Evolutionary conservation across 2,329 filamentous ascomycete genomes (phyloP).

Genomic region (Stagonosporopsis vannaccii): DNA sequence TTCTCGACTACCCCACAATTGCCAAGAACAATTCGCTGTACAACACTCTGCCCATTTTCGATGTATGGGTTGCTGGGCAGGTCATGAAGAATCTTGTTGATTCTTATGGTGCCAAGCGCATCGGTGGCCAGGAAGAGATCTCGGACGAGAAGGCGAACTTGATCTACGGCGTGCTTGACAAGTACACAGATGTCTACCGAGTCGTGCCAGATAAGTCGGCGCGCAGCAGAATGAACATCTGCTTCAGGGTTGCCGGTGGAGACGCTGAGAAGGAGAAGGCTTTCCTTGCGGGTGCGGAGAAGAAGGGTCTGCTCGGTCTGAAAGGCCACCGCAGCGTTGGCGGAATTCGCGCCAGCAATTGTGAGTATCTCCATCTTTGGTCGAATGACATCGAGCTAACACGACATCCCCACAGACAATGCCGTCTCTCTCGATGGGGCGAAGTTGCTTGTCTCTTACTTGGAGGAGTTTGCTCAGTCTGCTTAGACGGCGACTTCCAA

Average conservation of each 20-base stretch:
- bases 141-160: slow-evolving; percentile 76
- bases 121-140: slow-evolving; percentile 77
- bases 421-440: slow-evolving; percentile 73
- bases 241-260: slow-evolving; percentile 77
- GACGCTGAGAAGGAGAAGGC: slow-evolving; percentile 76
- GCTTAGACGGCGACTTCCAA: slow-evolving; percentile 22
- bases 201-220: slow-evolving; percentile 78
- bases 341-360: slow-evolving; percentile 86
- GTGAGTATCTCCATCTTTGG: slow-evolving; percentile 41
- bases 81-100: slow-evolving; percentile 79
- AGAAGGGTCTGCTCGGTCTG: slow-evolving; percentile 74
- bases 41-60: slow-evolving; percentile 95
- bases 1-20: slow-evolving; percentile 83
- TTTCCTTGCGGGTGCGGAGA: slow-evolving; percentile 77
- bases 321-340: slow-evolving; percentile 90
- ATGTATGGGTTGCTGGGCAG: slow-evolving; percentile 88
- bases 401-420: slow-evolving; percentile 64
- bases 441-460: slow-evolving; percentile 71
- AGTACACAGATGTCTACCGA: slow-evolving; percentile 73
- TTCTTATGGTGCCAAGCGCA: slow-evolving; percentile 69
- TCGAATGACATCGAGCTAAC: neutral
- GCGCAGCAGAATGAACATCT: slow-evolving; percentile 93
- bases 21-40: slow-evolving; percentile 95
- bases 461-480: slow-evolving; percentile 64
- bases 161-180: slow-evolving; percentile 81